These are phyloP conservation scores for Simmondsia chinensis DNA, from an alignment of 148 eudicot genomes.

Conservation along the genomic window DNA sequence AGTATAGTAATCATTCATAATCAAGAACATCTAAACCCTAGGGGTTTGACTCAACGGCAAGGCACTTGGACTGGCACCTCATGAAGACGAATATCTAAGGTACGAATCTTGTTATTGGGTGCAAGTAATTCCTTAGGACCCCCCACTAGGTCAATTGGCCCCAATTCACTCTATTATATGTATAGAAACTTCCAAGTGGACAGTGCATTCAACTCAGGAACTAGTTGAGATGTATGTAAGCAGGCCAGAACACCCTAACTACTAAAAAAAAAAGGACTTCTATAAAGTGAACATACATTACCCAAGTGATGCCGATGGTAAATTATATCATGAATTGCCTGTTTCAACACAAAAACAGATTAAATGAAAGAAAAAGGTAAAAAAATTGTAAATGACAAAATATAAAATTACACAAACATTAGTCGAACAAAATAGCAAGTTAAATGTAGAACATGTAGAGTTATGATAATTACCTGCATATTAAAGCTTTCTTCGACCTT, in stretches of 20 bases:
- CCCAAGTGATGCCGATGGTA: slow-evolving; percentile 69
- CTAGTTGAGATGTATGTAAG: too few species aligned
- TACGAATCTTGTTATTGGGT: too few species aligned
- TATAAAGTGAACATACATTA: slow-evolving; percentile 33
- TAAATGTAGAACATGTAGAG: not conserved
- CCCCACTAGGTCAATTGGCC: too few species aligned
- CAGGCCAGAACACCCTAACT: not conserved
- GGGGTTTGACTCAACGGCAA: not conserved
- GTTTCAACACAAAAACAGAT: slow-evolving; percentile 1
- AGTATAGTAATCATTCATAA: slow-evolving; percentile 4
- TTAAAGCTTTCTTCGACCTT: slow-evolving; percentile 99
- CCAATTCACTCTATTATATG: too few species aligned
- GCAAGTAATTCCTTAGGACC: too few species aligned
- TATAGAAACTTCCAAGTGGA: too few species aligned
- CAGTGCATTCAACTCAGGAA: too few species aligned
- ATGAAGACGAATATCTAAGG: too few species aligned
- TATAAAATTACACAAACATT: not conserved
- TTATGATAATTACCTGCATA: slow-evolving; percentile 51
- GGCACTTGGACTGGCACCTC: too few species aligned
- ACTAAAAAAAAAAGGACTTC: not conserved
- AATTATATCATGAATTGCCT: slow-evolving; percentile 97
- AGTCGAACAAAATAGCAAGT: not conserved
- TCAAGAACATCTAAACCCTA: slow-evolving; percentile 5
- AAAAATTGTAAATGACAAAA: not conserved
- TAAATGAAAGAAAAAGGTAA: not conserved